Base-by-base conservation (phyloP, 495 filamentous ascomycete species). In the Penicillium crystallinum region DNA sequence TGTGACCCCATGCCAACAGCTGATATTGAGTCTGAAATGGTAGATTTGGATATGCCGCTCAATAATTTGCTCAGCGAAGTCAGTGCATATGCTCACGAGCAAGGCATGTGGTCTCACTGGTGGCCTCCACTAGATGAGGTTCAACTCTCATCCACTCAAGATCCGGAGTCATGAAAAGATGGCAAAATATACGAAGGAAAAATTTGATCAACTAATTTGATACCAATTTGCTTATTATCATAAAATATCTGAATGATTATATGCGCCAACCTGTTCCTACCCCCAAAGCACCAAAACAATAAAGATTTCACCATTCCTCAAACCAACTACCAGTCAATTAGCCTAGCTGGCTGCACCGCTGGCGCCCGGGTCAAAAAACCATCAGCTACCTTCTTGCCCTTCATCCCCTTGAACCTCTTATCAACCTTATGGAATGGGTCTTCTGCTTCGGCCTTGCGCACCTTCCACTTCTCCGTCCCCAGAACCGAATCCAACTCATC, bases 401-500 rank as follows among this genome's bases (percentile, higher is more conserved):
- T 80, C 64, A 75, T 70, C 0, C 73, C 74, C 62, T 76, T 76
- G 38, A 74, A 77, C 69, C 78, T 84, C 70, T 76, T 77, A 63
- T 95, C 90, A 50, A 92, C 61, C 62, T 84, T 85, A 27, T 74
- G 78, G 65, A 88, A 90, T 29, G 81, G 80, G 54, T 79, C 77
- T 11, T 64, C 66, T 3, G 77, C 76, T 65, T 91, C 90, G 18
- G 76, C 85, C 68, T 84, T 87, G 70, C 76, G 83, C 14, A 97
- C 82, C 77, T 84, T 91, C 87, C 89, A 96, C 67, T 80, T 85
- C 59, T 77, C 71, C 0, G 91, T 97, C 0, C 90, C 90, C 14
- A 97, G 73, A 49, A 90, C 77, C 0, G 76, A 78, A 68, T 97
- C 91, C 45, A 97, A 70, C 68, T 97, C 92, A 51, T 89, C 85